Evolutionary conservation across 805 yeast species (phyloP).

Genomic region (Cyberlindnera sargentensis): DNA sequence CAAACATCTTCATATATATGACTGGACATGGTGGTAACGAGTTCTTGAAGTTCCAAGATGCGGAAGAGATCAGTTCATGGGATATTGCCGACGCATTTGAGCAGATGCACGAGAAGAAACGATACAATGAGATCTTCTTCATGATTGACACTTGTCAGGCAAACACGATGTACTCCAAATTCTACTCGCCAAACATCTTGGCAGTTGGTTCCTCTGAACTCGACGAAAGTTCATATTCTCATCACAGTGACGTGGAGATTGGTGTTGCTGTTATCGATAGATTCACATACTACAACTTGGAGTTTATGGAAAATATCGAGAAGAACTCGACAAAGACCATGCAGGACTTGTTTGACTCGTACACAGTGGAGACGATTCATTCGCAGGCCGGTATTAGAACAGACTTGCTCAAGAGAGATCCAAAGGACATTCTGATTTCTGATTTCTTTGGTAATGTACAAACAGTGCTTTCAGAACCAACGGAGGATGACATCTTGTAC

Average conservation of each 20-base stretch:
- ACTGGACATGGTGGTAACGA: constrained; percentile 99
- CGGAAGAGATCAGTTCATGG: constrained; percentile 92
- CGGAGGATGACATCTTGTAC: constrained; percentile 37
- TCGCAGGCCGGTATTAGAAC: constrained; percentile 91
- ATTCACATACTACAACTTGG: constrained; percentile 87
- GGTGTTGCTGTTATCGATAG: constrained; percentile 98
- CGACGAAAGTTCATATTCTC: constrained; percentile 90
- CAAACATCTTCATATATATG: constrained; percentile 89
- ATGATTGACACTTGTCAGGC: constrained; percentile 99
- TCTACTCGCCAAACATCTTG: constrained; percentile 86
- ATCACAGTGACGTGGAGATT: constrained; percentile 89
- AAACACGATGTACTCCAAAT: constrained; percentile 90
- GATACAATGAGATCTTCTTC: constrained; percentile 92
- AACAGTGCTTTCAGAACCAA: constrained; percentile 59
- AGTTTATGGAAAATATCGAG: constrained; percentile 75
- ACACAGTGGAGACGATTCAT: constrained; percentile 79
- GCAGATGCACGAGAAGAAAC: constrained; percentile 92
- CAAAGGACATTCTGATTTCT: constrained; percentile 67
- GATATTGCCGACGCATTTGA: constrained; percentile 96
- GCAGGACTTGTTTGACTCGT: constrained; percentile 77
- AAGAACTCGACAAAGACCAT: constrained; percentile 69
- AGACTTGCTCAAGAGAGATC: constrained; percentile 64
- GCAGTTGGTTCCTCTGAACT: constrained; percentile 88
- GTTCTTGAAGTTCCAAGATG: constrained; percentile 95
- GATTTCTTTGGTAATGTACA: constrained; percentile 95